Conservation (phyloP, 257 asterid species). For the Hygrophila difformis region DNA sequence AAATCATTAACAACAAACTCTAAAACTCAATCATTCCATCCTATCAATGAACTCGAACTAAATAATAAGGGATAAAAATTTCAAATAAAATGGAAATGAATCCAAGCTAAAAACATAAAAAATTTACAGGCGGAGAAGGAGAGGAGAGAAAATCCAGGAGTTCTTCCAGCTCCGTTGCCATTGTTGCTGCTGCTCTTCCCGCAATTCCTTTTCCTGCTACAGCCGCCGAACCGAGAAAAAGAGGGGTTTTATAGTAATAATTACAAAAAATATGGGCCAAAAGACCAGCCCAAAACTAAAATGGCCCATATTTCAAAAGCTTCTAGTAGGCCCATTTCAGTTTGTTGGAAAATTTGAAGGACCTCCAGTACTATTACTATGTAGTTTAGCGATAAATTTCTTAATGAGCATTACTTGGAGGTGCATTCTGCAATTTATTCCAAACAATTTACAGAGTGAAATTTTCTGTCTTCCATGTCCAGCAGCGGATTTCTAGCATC, state of each 20-base stretch:
- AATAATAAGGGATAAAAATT: background rate
- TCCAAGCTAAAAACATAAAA: background rate
- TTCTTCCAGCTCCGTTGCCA: constrained; percentile 97
- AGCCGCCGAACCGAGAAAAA: too few species aligned
- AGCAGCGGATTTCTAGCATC: too few species aligned
- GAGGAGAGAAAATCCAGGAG: constrained; percentile 72
- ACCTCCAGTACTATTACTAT: too few species aligned
- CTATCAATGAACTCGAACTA: background rate
- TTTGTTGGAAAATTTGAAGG: too few species aligned
- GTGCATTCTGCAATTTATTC: too few species aligned
- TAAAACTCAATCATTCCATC: too few species aligned
- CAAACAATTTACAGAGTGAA: too few species aligned
- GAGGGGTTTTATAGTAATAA: background rate
- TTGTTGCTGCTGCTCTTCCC: constrained; percentile 21
- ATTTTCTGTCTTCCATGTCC: too few species aligned
- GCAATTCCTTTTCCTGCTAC: background rate
- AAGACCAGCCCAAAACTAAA: constrained; percentile 33
- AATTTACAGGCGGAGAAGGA: constrained; percentile 65
- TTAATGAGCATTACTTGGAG: too few species aligned
- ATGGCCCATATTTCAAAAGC: too few species aligned
- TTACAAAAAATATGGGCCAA: constrained; percentile 2
- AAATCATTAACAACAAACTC: background rate
- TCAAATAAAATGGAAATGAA: background rate
- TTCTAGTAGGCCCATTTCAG: too few species aligned
- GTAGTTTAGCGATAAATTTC: too few species aligned